Evolutionary conservation across 176 grass and related monocot species (phyloP), one percentile per base, ranked within the genome.

Genomic region (Rhipidocladum racemiflorum): DNA sequence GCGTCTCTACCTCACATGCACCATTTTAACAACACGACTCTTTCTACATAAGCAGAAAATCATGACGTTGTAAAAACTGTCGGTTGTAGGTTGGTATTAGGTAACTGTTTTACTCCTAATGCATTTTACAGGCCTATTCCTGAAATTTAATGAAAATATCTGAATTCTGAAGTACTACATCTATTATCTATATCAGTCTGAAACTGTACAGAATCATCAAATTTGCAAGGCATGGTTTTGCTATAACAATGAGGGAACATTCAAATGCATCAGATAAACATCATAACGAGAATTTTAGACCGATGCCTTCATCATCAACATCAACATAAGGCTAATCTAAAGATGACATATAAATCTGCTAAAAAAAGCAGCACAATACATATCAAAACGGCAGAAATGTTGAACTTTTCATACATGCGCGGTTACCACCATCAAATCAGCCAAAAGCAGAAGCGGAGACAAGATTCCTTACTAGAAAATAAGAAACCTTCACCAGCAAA

Each of bases 221-320:
- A 1, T 21, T 30, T 32, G n/a, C 23, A n/a, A 11, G 11, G 23
- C 1, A 12, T 23, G 13, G 34, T 35, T 15, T 46, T 24, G 25
- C 40, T 30, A 32, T 6, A 18, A 44, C 32, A 45, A 70, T 9
- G 42, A 61, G 4, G 60, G 60, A 63, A 77, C 39, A 20, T 53
- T 4, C 55, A 55, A 27, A 88, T 71, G 46, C 64, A 65, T 78
- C 56, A 38, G 59, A 68, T 12, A 35, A 51, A 68, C 35, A n/a
- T 3, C n/a, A 75, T 32, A 74, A 1, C 2, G 10, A 42, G 24
- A 49, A 66, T 21, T 64, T 30, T 51, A 85, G 64, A 50, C 63
- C 30, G 3, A 4, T 24, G 40, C 6, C 36, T 67, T 54, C 27
- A 40, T 57, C 50, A 72, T 77, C 40, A 67, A 48, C 61, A 85